Percentiles rank a stretch among this genome's conserved stretches.
phyloP scores from a whole-genome alignment of 345 rosid genomes.

The Kandelia obovata region DNA sequence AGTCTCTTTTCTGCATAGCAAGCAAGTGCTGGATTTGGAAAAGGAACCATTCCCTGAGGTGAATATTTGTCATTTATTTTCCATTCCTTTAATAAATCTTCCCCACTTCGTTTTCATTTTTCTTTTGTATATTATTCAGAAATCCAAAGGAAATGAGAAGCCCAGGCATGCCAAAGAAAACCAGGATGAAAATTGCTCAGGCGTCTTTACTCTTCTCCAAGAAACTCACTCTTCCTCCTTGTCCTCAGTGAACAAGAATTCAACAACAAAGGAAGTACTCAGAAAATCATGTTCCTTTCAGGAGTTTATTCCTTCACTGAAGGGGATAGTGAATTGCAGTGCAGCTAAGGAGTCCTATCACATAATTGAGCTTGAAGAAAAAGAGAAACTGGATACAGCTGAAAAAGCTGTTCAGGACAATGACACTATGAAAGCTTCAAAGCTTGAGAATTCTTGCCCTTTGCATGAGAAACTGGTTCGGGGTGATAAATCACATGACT shows the following conservation, averaged over 20 bases:
- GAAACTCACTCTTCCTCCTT: constrained; percentile 52
- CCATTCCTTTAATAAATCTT: constrained; percentile 6
- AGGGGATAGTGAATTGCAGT: constrained; percentile 41
- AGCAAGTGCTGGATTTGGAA: constrained; percentile 57
- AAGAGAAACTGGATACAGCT: constrained; percentile 36
- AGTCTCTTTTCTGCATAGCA: constrained; percentile 43
- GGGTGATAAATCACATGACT: constrained; percentile 33
- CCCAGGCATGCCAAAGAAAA: constrained; percentile 44
- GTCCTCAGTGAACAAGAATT: constrained; percentile 48
- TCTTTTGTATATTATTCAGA: constrained; percentile 37
- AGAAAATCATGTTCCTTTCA: constrained; percentile 47
- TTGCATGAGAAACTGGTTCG: constrained; percentile 34
- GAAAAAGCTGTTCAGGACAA: constrained; percentile 46
- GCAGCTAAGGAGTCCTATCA: constrained; percentile 25
- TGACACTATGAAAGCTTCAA: constrained; percentile 44
- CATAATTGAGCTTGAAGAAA: constrained; percentile 28
- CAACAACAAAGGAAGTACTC: constrained; percentile 30
- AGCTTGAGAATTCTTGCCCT: constrained; percentile 37
- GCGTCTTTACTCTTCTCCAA: constrained; percentile 42
- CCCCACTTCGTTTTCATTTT: constrained; percentile 8
- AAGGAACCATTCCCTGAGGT: constrained; percentile 63
- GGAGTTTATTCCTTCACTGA: constrained; percentile 51
- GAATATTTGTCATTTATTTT: constrained; percentile 10
- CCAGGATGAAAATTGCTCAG: constrained; percentile 68
- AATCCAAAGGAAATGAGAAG: constrained; percentile 41